These are phyloP conservation scores for Heracleum sosnowskyi DNA, from an alignment of 129 eudicot species.

Conservation along the genomic window DNA sequence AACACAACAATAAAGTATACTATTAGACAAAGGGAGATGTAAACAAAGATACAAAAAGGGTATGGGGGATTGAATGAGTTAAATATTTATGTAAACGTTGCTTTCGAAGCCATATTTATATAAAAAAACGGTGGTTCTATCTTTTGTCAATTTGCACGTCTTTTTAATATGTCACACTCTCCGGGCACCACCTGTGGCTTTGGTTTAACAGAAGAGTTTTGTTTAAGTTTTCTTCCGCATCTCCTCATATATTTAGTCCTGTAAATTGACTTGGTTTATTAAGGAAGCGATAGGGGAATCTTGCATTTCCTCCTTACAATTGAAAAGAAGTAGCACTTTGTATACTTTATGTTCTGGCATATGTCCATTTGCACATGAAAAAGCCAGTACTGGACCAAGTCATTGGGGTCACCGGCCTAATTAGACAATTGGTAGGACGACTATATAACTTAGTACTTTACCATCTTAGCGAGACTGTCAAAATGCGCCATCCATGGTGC, in stretches of 20 bases:
- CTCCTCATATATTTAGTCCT: background rate
- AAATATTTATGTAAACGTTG: conserved; percentile 40
- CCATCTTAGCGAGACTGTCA: background rate
- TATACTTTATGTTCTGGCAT: conserved; percentile 11
- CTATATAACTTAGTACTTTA: background rate
- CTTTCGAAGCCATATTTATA: conserved; percentile 31
- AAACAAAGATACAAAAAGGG: conserved; percentile 28
- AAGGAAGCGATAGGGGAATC: conserved; percentile 11
- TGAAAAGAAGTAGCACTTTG: background rate
- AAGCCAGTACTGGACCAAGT: conserved; percentile 3
- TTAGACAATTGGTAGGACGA: background rate
- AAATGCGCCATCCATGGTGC: background rate
- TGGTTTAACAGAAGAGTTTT: conserved; percentile 11
- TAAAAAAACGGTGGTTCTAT: conserved; percentile 5
- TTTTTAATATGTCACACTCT: conserved; percentile 18
- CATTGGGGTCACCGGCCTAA: conserved; percentile 7
- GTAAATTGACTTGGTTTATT: conserved; percentile 12
- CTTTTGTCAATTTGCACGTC: conserved; percentile 24
- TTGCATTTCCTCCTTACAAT: conserved; percentile 10
- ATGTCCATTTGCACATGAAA: background rate
- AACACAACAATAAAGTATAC: background rate
- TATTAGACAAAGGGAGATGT: conserved; percentile 23
- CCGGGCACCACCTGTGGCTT: conserved; percentile 3
- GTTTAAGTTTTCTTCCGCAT: background rate
- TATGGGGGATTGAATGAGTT: conserved; percentile 21